phyloP scores from a whole-genome alignment of 2,329 filamentous ascomycete species.

The Plenodomus tracheiphilus region DNA sequence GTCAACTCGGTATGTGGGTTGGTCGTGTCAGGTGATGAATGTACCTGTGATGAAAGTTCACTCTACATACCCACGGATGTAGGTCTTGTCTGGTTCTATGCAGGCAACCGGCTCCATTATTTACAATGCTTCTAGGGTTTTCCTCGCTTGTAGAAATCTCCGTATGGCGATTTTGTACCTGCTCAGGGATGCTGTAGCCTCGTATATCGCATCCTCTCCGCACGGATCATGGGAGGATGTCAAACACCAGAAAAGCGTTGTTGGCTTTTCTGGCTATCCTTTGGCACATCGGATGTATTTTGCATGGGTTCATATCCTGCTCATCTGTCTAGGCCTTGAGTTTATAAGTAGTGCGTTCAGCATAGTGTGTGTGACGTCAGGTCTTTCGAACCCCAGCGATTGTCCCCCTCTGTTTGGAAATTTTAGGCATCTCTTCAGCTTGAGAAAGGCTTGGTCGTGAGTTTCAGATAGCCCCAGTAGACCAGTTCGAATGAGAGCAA shows the following conservation, averaged over 20 bases:
- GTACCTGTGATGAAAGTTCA: slow-evolving; percentile 20
- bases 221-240: slow-evolving; percentile 27
- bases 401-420: slow-evolving; percentile 31
- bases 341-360: slow-evolving; percentile 11
- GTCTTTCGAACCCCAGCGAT: slow-evolving; percentile 25
- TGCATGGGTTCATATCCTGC: slow-evolving; percentile 23
- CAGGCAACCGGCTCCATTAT: too few species aligned
- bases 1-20: slow-evolving; percentile 24
- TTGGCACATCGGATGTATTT: slow-evolving; percentile 16
- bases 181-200: slow-evolving; percentile 11
- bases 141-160: slow-evolving; percentile 21
- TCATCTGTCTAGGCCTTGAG: slow-evolving; percentile 23
- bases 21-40: slow-evolving; percentile 34
- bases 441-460: slow-evolving; percentile 31
- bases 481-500: background rate
- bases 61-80: slow-evolving; percentile 25
- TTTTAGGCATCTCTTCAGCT: slow-evolving; percentile 16
- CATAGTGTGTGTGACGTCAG: slow-evolving; percentile 17
- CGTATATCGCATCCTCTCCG: slow-evolving; percentile 23
- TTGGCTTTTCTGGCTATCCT: slow-evolving; percentile 2
- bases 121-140: slow-evolving; percentile 13
- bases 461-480: background rate
- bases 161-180: slow-evolving; percentile 18
- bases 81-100: too few species aligned
- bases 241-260: slow-evolving; percentile 7